Conservation (phyloP, 768 basidiomycete genomes). For the Leccinum sublutescens region DNA sequence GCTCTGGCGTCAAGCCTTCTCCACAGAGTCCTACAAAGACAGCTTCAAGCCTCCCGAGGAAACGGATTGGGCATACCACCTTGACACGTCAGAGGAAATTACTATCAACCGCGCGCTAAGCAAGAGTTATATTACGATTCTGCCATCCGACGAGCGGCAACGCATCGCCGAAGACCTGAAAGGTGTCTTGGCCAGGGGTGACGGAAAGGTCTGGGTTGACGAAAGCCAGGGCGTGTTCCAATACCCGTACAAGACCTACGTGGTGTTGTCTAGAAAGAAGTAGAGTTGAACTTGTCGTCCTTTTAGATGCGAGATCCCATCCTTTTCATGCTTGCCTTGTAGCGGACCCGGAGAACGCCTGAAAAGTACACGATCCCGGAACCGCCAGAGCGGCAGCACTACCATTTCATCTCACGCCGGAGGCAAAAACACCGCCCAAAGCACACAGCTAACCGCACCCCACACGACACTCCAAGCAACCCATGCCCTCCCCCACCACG, state of each 20-base stretch:
- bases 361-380: neutral
- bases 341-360: neutral
- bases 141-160: conserved; percentile 55
- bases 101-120: conserved; percentile 68
- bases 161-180: conserved; percentile 51
- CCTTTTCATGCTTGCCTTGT: neutral
- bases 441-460: conserved; percentile 63
- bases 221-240: conserved; percentile 69
- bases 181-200: conserved; percentile 54
- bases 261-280: conserved; percentile 52
- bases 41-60: conserved; percentile 62
- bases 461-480: conserved; percentile 77
- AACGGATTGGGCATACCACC: conserved; percentile 49
- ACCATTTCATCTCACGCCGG: conserved; percentile 59
- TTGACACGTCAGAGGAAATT: conserved; percentile 52
- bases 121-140: conserved; percentile 82
- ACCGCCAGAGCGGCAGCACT: neutral
- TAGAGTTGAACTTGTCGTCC: conserved; percentile 10
- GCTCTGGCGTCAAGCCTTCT: conserved; percentile 72
- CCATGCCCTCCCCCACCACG: conserved; percentile 58
- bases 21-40: conserved; percentile 55
- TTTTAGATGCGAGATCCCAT: no score
- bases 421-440: conserved; percentile 87
- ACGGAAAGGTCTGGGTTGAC: conserved; percentile 74
- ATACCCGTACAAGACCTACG: conserved; percentile 72